A percentile compares a stretch with the other conserved stretches of the same genome.
Conservation (phyloP, 208 protist genomes). For the Angomonas deanei region DNA sequence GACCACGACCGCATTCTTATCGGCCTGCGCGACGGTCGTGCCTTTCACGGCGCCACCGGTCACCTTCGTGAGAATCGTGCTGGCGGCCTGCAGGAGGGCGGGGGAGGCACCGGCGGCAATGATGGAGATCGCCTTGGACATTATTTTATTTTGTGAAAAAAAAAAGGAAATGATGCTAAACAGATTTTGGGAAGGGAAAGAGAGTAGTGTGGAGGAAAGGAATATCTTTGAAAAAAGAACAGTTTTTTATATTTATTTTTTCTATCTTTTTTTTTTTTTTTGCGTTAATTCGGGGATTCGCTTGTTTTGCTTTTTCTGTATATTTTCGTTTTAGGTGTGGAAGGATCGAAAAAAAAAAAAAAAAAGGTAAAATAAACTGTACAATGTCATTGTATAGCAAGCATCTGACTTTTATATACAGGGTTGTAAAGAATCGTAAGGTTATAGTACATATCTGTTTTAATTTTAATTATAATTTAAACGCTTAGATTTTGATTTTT, state of each 20-base stretch:
- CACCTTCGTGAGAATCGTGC: slow-evolving; percentile 48
- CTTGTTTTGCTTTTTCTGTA: no score
- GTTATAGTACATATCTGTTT: no score
- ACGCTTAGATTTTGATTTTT: no score
- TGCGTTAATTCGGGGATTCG: not conserved
- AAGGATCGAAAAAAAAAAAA: no score
- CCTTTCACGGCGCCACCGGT: slow-evolving; percentile 50
- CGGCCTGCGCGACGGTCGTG: slow-evolving; percentile 31
- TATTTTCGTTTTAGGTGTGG: no score
- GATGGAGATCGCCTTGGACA: slow-evolving; percentile 67
- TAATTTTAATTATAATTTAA: no score
- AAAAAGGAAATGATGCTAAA: not conserved
- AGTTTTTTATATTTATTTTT: not conserved
- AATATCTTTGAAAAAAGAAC: slow-evolving; percentile 12
- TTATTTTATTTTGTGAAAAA: no score
- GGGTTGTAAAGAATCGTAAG: no score
- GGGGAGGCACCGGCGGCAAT: slow-evolving; percentile 55
- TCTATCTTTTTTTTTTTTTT: not conserved
- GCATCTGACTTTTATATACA: no score
- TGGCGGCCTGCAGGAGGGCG: slow-evolving; percentile 55
- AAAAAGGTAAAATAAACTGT: no score
- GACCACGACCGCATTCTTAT: slow-evolving; percentile 49
- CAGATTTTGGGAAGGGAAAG: not conserved
- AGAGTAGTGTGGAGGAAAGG: slow-evolving; percentile 1
- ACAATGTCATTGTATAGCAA: no score